Base-by-base conservation (phyloP, 768 basidiomycete species). In the Lactifluus hygrophoroides region DNA sequence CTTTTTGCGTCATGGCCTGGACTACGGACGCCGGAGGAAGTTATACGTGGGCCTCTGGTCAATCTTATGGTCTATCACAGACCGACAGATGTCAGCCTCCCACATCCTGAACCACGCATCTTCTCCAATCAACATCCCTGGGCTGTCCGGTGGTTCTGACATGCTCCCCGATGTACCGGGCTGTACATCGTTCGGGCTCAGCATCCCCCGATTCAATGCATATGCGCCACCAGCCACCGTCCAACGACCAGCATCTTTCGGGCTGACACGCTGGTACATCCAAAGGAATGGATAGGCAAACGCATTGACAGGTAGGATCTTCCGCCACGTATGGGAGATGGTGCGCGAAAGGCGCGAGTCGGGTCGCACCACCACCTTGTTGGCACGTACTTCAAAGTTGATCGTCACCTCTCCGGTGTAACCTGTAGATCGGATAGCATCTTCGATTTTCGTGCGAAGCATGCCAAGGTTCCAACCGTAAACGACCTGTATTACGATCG, bases 91-190 rank as follows among this genome's bases (percentile, higher is more conserved):
- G 1, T 80, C 75, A 28, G 74, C 74, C 66, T 90, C 85, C 87
- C 89, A 91, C 52, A 73, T 73, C 68, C 76, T 79, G 69, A 90
- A 86, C 88, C 88, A 92, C 63, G 86, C 80, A 9, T 82, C 84
- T 70, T 91, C 90, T 57, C 76, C 75, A 51, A 81, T 64, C 11
- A 81, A 63, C 66, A 73, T 71, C 59, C 72, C 73, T 48, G 69
- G 37, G 64, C 69, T 54, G 56, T 66, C 61, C 21, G 54, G 37
- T 59, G 69, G 46, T 74, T 78, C 56, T 61, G 63, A 51, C 57
- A 55, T 32, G 5, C 32, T 32, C 32, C 14, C 44, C 35, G 8
- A 37, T n/a, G 43, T 19, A 16, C 28, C 37, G 5, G 17, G 35
- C 27, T 23, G 47, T 17, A 35, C 49, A n/a, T 51, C 37, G 8